A percentile compares a stretch with the other conserved stretches of the same genome.
Evolutionary conservation across 1,139 yeast genomes (phyloP).

Genomic region (Candida neerlandica): DNA sequence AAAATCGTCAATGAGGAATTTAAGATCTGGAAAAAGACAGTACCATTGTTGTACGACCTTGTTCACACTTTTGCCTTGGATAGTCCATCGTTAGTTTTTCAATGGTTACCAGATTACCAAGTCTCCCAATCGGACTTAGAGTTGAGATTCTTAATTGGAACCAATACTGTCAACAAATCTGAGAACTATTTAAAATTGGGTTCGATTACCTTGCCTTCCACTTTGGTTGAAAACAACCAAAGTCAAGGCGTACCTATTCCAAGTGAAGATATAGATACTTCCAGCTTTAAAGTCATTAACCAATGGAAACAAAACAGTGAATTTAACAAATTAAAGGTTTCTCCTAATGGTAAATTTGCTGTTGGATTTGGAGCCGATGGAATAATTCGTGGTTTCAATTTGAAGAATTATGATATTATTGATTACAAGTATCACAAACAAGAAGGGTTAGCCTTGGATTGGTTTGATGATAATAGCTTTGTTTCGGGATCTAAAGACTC

Average conservation of each 20-base stretch:
- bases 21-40: constrained; percentile 93
- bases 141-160: constrained; percentile 51
- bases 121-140: constrained; percentile 33
- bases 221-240: constrained; percentile 39
- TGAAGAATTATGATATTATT: constrained; percentile 25
- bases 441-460: constrained; percentile 74
- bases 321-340: constrained; percentile 48
- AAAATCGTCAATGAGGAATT: constrained; percentile 67
- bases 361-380: constrained; percentile 58
- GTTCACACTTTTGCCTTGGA: constrained; percentile 69
- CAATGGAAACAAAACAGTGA: constrained; percentile 60
- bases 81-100: constrained; percentile 58
- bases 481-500: constrained; percentile 71
- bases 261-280: constrained; percentile 16
- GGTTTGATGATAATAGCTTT: constrained; percentile 53
- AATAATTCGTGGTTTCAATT: constrained; percentile 45
- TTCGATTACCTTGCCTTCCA: constrained; percentile 52
- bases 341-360: constrained; percentile 38
- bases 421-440: constrained; percentile 60
- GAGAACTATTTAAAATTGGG: constrained; percentile 51
- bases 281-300: constrained; percentile 38
- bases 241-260: constrained; percentile 28
- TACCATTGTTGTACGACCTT: constrained; percentile 84
- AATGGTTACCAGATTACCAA: constrained; percentile 47
- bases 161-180: constrained; percentile 43